Base-by-base conservation (phyloP, 345 rosid genomes). In the Bretschneidera sinensis region DNA sequence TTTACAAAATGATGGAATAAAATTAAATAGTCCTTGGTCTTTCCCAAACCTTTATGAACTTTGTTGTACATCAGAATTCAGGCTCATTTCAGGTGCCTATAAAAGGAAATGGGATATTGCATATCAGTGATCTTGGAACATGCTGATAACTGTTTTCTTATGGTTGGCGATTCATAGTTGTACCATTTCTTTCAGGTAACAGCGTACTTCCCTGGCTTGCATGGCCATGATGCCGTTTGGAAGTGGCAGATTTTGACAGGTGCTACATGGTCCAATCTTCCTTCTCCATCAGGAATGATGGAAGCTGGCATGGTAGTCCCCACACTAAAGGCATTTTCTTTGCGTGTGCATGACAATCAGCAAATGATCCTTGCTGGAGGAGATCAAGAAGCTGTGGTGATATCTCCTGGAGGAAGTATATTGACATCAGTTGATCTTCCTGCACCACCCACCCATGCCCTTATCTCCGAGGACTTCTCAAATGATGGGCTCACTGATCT, bases 191-290 rank as follows among this genome's bases (percentile, higher is more conserved):
- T 74, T 54, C 87, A 91, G 99, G 89, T 95, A 70, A 85, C 97
- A 34, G 83, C 96, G 22, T 95, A 95, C 75, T 68, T 87, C 64
- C 95, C 99, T 57, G 88, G 85, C 59, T 70, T 77, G 57, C 95
- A 85, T 15, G 95, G 96, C 13, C 97, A 85, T 43, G 94, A 84
- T 31, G 86, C 88, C 10, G 33, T 79, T 59, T 80, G 92, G 86
- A 90, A 80, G 57, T 85, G 92, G 96, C 90, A 88, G 78, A 77
- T 81, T 34, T 72, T 77, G 71, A 88, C 97, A 0, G 96, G 79
- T 52, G 99, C 96, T 14, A 91, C 97, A 22, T 95, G 99, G 97
- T 82, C 94, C 19, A 95, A 95, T 69, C 88, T 88, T 48, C 97
- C 96, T 11, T 86, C 97, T 21, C 94, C 95, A 28, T 79, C 97